These are phyloP conservation scores for Fusarium albosuccineum DNA, from an alignment of 2,329 filamentous ascomycete genomes.

Conservation along the genomic window DNA sequence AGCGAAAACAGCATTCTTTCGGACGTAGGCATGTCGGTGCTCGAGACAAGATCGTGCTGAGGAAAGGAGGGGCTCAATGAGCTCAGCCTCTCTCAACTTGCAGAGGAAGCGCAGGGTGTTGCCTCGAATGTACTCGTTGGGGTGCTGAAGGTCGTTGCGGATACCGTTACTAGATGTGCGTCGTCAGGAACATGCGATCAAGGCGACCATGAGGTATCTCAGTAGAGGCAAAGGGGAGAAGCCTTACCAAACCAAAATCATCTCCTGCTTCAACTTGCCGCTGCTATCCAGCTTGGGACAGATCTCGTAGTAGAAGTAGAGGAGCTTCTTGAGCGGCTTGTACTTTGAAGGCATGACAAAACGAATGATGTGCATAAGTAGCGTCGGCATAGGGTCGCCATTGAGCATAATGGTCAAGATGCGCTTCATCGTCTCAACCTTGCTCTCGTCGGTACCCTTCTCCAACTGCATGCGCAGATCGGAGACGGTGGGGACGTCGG, in stretches of 20 bases:
- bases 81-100: slow-evolving; percentile 94
- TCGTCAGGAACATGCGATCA: slow-evolving; percentile 21
- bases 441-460: slow-evolving; percentile 92
- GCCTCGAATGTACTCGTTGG: slow-evolving; percentile 98
- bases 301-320: slow-evolving; percentile 99
- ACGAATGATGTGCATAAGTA: slow-evolving; percentile 99
- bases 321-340: slow-evolving; percentile 95
- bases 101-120: slow-evolving; percentile 98
- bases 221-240: slow-evolving; percentile 9
- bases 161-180: slow-evolving; percentile 85
- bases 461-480: slow-evolving; percentile 94
- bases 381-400: slow-evolving; percentile 92
- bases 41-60: slow-evolving; percentile 93
- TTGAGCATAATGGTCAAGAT: slow-evolving; percentile 98
- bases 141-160: slow-evolving; percentile 94
- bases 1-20: slow-evolving; percentile 97
- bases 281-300: slow-evolving; percentile 93
- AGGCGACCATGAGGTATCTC: neutral
- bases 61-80: slow-evolving; percentile 95
- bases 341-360: slow-evolving; percentile 99
- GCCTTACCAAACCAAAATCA: slow-evolving; percentile 94
- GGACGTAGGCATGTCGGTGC: slow-evolving; percentile 96
- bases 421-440: slow-evolving; percentile 96
- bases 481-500: slow-evolving; percentile 89
- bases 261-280: slow-evolving; percentile 98